Evolutionary conservation across 208 protist species (phyloP).

Genomic region (Leishmania martiniquensis): DNA sequence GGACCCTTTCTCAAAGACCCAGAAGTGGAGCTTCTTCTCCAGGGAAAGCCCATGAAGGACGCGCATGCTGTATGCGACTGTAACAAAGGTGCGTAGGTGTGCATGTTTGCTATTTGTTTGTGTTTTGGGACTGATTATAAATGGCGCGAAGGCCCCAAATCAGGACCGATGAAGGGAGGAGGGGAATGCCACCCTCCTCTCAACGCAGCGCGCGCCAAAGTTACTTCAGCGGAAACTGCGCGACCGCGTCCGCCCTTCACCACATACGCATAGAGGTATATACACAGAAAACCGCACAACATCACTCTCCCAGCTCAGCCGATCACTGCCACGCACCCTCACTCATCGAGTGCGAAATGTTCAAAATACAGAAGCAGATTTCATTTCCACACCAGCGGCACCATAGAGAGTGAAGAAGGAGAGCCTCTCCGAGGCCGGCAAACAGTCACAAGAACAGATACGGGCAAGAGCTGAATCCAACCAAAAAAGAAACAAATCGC

Average conservation of each 20-base stretch:
- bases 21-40: neutral
- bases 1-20: neutral
- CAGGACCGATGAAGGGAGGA: neutral
- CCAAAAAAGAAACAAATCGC: no score
- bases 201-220: neutral
- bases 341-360: neutral
- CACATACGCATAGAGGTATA: neutral
- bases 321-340: neutral
- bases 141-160: neutral
- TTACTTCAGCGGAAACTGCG: neutral
- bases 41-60: neutral
- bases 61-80: neutral
- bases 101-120: neutral
- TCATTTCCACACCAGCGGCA: neutral
- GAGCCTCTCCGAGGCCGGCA: neutral
- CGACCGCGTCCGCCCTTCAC: no score
- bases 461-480: no score
- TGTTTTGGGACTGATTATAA: neutral
- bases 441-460: no score
- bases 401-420: neutral
- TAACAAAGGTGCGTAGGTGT: neutral
- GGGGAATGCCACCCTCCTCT: neutral
- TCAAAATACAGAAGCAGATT: neutral
- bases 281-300: neutral
- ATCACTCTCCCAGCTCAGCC: no score